These are phyloP conservation scores for Ophiobolus disseminans DNA, from an alignment of 2,329 filamentous ascomycete species.

Conservation along the genomic window DNA sequence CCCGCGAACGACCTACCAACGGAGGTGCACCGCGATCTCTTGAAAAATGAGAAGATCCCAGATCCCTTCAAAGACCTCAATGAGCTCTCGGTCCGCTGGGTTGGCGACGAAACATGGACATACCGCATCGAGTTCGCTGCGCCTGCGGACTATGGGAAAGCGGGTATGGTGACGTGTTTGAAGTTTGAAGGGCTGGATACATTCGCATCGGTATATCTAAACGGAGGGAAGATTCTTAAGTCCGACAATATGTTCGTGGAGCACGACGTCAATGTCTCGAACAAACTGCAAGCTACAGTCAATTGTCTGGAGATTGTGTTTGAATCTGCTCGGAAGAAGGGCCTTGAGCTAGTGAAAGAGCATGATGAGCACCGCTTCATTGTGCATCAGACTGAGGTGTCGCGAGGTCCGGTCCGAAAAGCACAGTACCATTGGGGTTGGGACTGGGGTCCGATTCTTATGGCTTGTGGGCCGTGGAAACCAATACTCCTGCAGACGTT, in stretches of 20 bases:
- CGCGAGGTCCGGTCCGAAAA: conserved; percentile 61
- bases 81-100: conserved; percentile 57
- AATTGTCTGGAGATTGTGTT: conserved; percentile 65
- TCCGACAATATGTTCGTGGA: conserved; percentile 69
- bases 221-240: conserved; percentile 60
- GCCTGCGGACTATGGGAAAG: conserved; percentile 38
- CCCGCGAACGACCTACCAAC: conserved; percentile 54
- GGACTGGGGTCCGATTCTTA: conserved; percentile 59
- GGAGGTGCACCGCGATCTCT: conserved; percentile 56
- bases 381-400: conserved; percentile 50
- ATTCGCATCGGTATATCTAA: conserved; percentile 64
- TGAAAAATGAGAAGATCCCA: conserved; percentile 55
- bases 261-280: conserved; percentile 61
- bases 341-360: conserved; percentile 59
- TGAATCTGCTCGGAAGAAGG: conserved; percentile 60
- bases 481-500: conserved; percentile 75
- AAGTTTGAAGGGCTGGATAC: conserved; percentile 71
- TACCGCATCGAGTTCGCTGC: conserved; percentile 46
- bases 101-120: conserved; percentile 56
- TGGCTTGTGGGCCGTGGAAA: conserved; percentile 66
- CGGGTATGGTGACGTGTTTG: conserved; percentile 48
- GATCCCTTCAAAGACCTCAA: conserved; percentile 59
- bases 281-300: conserved; percentile 43
- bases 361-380: conserved; percentile 62
- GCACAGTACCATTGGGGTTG: conserved; percentile 60